Conservation (phyloP, 163 green algal genomes). For the Scenedesmus sp. region DNA sequence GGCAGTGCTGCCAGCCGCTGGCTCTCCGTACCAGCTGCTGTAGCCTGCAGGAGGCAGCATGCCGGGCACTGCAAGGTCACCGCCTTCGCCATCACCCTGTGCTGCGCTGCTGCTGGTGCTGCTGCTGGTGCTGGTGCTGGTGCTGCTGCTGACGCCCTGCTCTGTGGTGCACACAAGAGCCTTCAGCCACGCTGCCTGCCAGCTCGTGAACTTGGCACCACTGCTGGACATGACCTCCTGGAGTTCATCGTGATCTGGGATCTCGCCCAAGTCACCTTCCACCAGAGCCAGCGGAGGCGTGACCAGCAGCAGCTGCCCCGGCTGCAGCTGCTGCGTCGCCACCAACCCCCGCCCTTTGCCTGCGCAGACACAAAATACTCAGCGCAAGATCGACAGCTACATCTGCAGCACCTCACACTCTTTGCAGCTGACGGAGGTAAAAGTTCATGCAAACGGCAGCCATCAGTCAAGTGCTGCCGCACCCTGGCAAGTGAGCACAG, state of each 20-base stretch:
- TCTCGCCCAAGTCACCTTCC: slow-evolving; percentile 25
- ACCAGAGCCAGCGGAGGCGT: slow-evolving; percentile 7
- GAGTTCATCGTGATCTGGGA: slow-evolving; percentile 48
- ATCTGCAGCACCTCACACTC: too few species aligned
- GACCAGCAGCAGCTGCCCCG: slow-evolving; percentile 51
- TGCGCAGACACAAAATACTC: neutral
- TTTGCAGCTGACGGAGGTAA: too few species aligned
- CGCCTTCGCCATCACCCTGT: neutral
- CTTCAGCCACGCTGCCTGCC: slow-evolving; percentile 22
- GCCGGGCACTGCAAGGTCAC: neutral
- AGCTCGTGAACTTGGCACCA: neutral
- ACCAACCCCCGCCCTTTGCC: slow-evolving; percentile 38
- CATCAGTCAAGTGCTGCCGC: too few species aligned
- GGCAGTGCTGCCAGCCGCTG: slow-evolving; percentile 2
- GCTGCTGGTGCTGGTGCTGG: slow-evolving; percentile 29
- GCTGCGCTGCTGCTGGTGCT: neutral
- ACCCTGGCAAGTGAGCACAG: neutral
- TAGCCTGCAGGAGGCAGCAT: neutral
- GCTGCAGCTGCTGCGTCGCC: neutral
- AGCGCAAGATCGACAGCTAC: too few species aligned
- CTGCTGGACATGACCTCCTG: slow-evolving; percentile 3
- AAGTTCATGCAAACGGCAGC: too few species aligned
- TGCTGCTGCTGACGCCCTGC: neutral
- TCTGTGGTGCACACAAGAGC: neutral
- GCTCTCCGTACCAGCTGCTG: neutral